A percentile compares a stretch with the other conserved stretches of the same genome.
These are phyloP conservation scores for Russula dissimulans DNA, from an alignment of 768 basidiomycete species.

Conservation along the genomic window DNA sequence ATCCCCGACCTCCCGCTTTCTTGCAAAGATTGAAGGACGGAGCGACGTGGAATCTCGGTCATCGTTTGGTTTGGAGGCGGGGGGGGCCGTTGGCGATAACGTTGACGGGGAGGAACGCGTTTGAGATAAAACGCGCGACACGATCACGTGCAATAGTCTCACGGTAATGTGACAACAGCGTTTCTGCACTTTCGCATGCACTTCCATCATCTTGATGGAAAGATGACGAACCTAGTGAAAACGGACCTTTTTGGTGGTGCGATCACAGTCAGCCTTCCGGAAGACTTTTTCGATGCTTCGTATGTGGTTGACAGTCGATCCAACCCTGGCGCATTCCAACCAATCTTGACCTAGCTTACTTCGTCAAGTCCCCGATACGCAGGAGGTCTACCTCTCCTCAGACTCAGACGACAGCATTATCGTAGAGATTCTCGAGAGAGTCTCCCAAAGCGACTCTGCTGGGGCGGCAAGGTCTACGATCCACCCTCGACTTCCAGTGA, in stretches of 20 bases:
- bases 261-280: constrained; percentile 53
- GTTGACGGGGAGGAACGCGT: background rate
- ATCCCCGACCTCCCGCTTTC: constrained; percentile 51
- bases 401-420: constrained; percentile 66
- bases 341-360: constrained; percentile 34
- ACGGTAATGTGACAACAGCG: background rate
- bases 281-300: constrained; percentile 74
- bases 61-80: background rate
- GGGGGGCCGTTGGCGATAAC: background rate
- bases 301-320: constrained; percentile 28
- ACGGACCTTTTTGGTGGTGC: constrained; percentile 81
- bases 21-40: background rate
- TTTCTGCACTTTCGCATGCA: too few species aligned
- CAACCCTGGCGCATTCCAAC: background rate
- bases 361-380: constrained; percentile 88
- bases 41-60: constrained; percentile 3
- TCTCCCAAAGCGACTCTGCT: constrained; percentile 42
- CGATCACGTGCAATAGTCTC: constrained; percentile 5
- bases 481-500: background rate
- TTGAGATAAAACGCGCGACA: background rate
- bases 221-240: constrained; percentile 17
- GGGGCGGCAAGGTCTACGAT: constrained; percentile 58
- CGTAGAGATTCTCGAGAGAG: constrained; percentile 74
- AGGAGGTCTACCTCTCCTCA: constrained; percentile 83
- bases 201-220: too few species aligned